Base-by-base conservation (phyloP, 208 protist genomes). In the Trypanosoma grayi region DNA sequence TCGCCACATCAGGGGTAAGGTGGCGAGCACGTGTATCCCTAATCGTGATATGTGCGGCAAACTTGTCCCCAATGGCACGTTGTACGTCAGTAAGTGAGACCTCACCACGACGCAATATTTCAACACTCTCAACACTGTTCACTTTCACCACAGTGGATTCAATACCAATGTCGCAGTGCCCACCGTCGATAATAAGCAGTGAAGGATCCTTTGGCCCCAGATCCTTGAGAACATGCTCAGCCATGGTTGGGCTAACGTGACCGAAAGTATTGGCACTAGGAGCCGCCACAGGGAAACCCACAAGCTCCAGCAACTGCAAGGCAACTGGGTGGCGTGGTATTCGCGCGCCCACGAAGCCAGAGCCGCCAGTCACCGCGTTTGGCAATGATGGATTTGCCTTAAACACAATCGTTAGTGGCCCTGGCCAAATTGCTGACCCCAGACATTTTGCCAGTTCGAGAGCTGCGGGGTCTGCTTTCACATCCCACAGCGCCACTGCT, bases 201-300 rank as follows among this genome's bases (percentile, higher is more conserved):
- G 82, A 75, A 2, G 77, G 60, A 54, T 94, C 83, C 37, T 82
- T 83, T 18, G 57, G n/a, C 4, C 81, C 87, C n/a, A 98, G 73
- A 69, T 98, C 95, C 36, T 86, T 77, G 44, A 90, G 64, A 14
- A 98, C 95, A 70, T 98, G 95, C 58, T 81, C 59, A 11, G 95
- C 81, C 1, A 67, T 85, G 8, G 95, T 97, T 18, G 95, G 95
- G 46, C 87, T 95, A 18, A 96, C 88, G 46, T 96, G 95, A 14
- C 93, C 93, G 75, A 96, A 97, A 25, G 79, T 84, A 75, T 98
- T 98, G 4, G 95, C 95, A 57, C 88, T 96, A 22, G 94, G 94
- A 14, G 86, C 94, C 4, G 90, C 88, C 7, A 98, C 69, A 16
- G 91, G 89, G 44, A 97, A 84, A 60, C 75, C 62, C 11, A 90